Conservation (phyloP, 75 land plant species). For the Larix kaempferi region DNA sequence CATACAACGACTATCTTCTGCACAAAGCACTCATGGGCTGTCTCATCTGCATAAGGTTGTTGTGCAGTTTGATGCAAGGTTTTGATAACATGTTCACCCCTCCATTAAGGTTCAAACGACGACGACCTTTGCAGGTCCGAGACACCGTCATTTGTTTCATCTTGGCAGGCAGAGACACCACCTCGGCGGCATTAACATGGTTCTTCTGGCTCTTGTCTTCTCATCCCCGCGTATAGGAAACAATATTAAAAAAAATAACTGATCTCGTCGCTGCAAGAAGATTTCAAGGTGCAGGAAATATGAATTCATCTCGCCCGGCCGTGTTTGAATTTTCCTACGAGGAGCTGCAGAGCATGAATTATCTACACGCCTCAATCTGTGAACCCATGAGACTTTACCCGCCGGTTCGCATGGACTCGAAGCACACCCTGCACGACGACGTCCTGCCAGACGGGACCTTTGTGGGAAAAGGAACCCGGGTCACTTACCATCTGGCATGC, state of each 20-base stretch:
- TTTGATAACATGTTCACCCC: no score
- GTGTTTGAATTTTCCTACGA: neutral
- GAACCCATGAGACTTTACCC: slow-evolving; percentile 29
- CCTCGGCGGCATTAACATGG: slow-evolving; percentile 5
- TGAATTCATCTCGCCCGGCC: neutral
- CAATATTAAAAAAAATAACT: neutral
- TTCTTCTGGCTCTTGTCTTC: slow-evolving; percentile 9
- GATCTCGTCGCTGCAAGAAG: neutral
- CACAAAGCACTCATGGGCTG: no score
- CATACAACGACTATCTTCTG: no score
- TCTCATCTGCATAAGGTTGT: no score
- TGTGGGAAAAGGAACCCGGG: slow-evolving; percentile 10
- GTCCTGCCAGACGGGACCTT: slow-evolving; percentile 22
- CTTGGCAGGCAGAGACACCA: slow-evolving; percentile 7
- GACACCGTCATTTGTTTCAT: slow-evolving; percentile 10
- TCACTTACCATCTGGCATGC: slow-evolving; percentile 23
- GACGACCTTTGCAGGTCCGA: no score
- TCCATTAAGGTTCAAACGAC: no score
- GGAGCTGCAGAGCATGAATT: slow-evolving; percentile 23
- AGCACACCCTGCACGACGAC: slow-evolving; percentile 10
- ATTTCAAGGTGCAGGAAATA: neutral
- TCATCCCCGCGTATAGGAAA: neutral
- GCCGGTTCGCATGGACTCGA: slow-evolving; percentile 18
- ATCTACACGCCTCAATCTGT: slow-evolving; percentile 24
- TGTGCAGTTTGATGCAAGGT: no score